Evolutionary conservation across 768 basidiomycete genomes (phyloP), one percentile per base, ranked within the genome.

Genomic region (Trametes cingulata): DNA sequence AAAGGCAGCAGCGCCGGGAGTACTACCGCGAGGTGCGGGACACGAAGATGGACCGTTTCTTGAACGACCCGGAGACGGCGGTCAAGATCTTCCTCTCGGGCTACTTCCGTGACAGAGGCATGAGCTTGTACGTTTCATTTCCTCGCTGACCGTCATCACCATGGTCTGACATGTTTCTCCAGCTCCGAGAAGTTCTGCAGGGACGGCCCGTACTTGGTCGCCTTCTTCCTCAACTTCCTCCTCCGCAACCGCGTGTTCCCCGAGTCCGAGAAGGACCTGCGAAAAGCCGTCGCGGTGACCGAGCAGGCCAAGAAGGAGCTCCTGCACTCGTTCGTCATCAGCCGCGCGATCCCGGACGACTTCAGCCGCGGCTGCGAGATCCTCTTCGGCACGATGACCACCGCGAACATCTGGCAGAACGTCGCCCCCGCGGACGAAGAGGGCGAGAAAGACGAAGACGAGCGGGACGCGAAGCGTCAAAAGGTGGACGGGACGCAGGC

Each of bases 11-110:
- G 20, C 60, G 55, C 22, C 64, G 55, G 24, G 67, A 66, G 64
- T 60, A 61, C 45, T 67, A 56, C 56, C 58, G 58, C 14, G 68
- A 72, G 37, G 58, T 56, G 36, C 68, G 68, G 27, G 71, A 69
- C 24, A 53, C 58, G 35, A 64, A 65, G 25, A 72, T 85, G 52
- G 66, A 76, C 0, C 62, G 71, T 4, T 93, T 93, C 70, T 72
- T 93, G 58, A 72, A 79, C 39, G 78, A 89, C 56, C 88, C 91
- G 0, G 87, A 85, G 63, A 71, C 69, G 9, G 72, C 76, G 29
- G 73, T 87, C 53, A 83, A 77, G 56, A 77, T 90, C 19, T 93
- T 91, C 72, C 75, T 93, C 60, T 87, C 88, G 0, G 87, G 87
- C 5, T 81, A 84, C 65, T 86, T 85, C 74, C 78, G 83, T 36